Evolutionary conservation across 148 eudicot species (phyloP), one percentile per base, ranked within the genome.

Genomic region (Hydrangea macrophylla): DNA sequence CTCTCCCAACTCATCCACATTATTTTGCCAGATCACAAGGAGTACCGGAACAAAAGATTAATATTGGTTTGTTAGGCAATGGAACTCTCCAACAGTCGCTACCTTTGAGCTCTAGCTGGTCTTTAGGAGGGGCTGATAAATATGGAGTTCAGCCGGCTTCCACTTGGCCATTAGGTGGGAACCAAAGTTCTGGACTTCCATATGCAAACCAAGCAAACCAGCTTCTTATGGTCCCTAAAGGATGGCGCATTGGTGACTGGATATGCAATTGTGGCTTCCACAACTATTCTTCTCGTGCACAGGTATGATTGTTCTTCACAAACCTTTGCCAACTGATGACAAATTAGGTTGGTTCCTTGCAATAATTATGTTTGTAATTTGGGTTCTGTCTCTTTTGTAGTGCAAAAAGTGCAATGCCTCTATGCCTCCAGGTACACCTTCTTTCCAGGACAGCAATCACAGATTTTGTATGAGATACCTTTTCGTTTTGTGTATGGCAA

Each of bases 171-270:
- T 30, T 71, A 12, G 78, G 57, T 28, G 76, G 65, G 64, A 71
- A 57, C 76, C 60, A 44, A 17, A 68, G 31, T 64, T 55, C 78
- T 71, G 74, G 70, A 40, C 48, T 75, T 45, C 58, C 80, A 24
- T 69, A 70, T 60, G 42, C 72, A 18, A 70, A 70, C 73, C 82
- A 58, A 69, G 58, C 58, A 28, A 82, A 72, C 80, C 84, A 75
- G 60, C 56, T 76, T 18, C 62, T 75, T 39, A 20, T 73, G 57
- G 80, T 67, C 75, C 75, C 78, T 27, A 82, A 86, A 56, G 96
- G 79, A 33, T 86, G 96, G 96, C 87, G 96, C 37, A 78, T 60
- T 78, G 92, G 96, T 81, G 96, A 89, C 66, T 89, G 96, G 96
- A 71, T 84, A 64, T 89, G 92, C 81, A 79, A 39, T 50, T 89